phyloP scores from a whole-genome alignment of 2,329 filamentous ascomycete species.

The Scedosporium boydii region DNA sequence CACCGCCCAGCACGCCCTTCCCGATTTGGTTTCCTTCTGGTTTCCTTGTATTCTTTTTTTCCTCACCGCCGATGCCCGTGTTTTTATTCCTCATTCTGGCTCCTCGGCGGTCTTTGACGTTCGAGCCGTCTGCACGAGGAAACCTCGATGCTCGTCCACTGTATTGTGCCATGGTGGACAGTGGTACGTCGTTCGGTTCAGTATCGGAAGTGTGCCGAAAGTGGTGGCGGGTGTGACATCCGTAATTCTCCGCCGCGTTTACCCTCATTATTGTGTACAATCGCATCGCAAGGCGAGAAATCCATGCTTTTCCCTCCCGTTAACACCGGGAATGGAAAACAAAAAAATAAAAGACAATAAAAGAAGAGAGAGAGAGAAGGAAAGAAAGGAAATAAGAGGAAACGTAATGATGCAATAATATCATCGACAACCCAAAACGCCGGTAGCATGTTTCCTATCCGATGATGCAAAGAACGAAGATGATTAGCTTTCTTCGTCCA shows the following conservation, averaged over 20 bases:
- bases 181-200: too few relatives aligned
- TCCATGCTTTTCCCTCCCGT: background rate
- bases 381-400: background rate
- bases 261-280: background rate
- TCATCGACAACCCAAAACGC: background rate
- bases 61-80: too few relatives aligned
- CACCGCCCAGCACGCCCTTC: background rate
- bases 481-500: too few relatives aligned
- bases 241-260: background rate
- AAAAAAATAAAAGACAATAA: background rate
- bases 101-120: too few relatives aligned
- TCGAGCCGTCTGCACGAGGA: too few relatives aligned
- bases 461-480: background rate
- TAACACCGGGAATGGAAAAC: background rate
- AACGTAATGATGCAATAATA: background rate
- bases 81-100: too few relatives aligned
- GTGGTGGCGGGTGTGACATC: too few relatives aligned
- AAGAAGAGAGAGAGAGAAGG: constrained; percentile 1
- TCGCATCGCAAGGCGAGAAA: background rate
- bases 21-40: background rate
- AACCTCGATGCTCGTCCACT: too few relatives aligned
- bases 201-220: too few relatives aligned
- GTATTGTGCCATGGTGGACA: too few relatives aligned
- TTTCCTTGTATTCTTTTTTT: background rate
- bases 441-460: background rate